phyloP scores from a whole-genome alignment of 2,329 filamentous ascomycete species.

The Diaporthe sp. region DNA sequence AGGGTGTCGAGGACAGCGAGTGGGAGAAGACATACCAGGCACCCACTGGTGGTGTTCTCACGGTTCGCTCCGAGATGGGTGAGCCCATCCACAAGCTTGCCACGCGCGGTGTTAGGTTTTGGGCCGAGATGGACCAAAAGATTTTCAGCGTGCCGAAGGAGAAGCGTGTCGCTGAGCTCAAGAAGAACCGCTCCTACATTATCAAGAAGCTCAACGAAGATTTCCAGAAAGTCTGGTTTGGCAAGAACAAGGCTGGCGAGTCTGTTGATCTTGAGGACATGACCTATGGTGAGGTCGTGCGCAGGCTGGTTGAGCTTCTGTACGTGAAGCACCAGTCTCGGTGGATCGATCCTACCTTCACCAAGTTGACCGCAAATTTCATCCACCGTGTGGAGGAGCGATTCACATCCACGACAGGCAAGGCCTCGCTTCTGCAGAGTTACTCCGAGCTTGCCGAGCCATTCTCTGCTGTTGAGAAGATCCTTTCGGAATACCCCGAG shows the following conservation, averaged over 20 bases:
- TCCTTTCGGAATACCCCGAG: conserved; percentile 87
- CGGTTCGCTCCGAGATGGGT: conserved; percentile 98
- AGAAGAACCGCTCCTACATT: conserved; percentile 90
- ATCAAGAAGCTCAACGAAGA: conserved; percentile 97
- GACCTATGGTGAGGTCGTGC: conserved; percentile 91
- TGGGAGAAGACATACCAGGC: conserved; percentile 97
- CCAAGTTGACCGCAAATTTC: conserved; percentile 90
- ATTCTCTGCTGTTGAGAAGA: conserved; percentile 81
- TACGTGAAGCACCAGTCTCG: conserved; percentile 91
- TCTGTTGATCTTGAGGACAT: conserved; percentile 93
- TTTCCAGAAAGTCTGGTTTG: conserved; percentile 98
- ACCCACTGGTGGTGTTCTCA: conserved; percentile 92
- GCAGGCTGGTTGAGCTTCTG: conserved; percentile 89
- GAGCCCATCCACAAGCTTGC: conserved; percentile 99
- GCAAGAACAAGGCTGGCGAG: conserved; percentile 83
- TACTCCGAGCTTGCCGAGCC: conserved; percentile 90
- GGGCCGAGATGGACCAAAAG: conserved; percentile 99
- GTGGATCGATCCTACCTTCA: conserved; percentile 91
- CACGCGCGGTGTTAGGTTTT: conserved; percentile 95
- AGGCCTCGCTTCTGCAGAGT: conserved; percentile 88
- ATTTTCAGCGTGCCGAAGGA: conserved; percentile 97
- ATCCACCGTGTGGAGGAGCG: conserved; percentile 97
- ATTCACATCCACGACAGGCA: conserved; percentile 80
- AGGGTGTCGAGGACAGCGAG: conserved; percentile 83
- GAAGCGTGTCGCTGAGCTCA: conserved; percentile 88